Base-by-base conservation (phyloP, 345 rosid genomes). In the Citrus mangshanensis region DNA sequence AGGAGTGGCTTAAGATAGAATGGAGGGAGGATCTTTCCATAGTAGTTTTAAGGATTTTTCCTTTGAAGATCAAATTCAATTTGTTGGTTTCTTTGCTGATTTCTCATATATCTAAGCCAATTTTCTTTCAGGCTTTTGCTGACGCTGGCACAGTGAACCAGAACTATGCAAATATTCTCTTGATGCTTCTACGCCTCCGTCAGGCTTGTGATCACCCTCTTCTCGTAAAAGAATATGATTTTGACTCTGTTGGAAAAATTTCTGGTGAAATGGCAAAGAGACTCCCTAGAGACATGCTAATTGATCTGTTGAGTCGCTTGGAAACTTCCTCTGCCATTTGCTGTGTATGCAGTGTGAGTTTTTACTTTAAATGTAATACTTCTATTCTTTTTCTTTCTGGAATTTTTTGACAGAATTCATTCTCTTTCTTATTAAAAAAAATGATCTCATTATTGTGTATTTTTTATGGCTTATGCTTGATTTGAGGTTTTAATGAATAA, bases 121-220 rank as follows among this genome's bases (percentile, higher is more conserved):
- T 46, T 70, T 68, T 66, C 59, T 58, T 84, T 70, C 87, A 93
- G 99, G 98, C 93, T 24, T 95, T 87, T 91, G 96, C 93, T 70
- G 97, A 91, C 81, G 99, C 99, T 49, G 98, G 97, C 73, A 95
- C 98, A 1, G 87, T 95, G 84, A 93, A 81, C 38, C 98, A 92
- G 83, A 93, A 95, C 87, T 93, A 93, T 88, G 99, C 98, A 73
- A 95, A 89, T 84, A 93, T 95, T 83, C 99, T 95, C 84, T 84
- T 95, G 85, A 85, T 95, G 98, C 98, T 95, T 85, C 87, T 95
- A 85, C 96, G 97, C 75, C 93, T 95, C 54, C 96, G 99, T 72
- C 98, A 93, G 84, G 99, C 99, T 81, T 93, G 99, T 86, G 98
- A 92, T 81, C 98, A 95, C 79, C 99, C 99, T 28, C 79, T 86